Conservation (phyloP, 345 rosid genomes). For the Heritiera fomes region DNA sequence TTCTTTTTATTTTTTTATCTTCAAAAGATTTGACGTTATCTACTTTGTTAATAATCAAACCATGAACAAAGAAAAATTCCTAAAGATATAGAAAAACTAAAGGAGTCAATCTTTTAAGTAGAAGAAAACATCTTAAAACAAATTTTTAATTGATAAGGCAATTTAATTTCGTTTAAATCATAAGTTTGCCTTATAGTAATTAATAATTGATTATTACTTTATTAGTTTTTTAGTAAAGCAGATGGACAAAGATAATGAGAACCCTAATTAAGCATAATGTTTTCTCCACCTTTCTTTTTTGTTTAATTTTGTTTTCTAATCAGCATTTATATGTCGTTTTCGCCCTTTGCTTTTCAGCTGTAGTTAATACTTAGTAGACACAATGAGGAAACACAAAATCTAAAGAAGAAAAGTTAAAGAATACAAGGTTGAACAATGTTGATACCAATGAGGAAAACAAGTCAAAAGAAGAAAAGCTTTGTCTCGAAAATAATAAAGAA, state of each 20-base stretch:
- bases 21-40: neutral
- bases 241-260: too few relatives aligned
- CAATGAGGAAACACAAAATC: too few relatives aligned
- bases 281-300: neutral
- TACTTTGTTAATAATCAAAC: neutral
- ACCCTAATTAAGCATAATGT: too few relatives aligned
- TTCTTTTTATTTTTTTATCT: neutral
- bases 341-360: constrained; percentile 21
- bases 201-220: too few relatives aligned
- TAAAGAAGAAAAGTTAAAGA: neutral
- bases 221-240: too few relatives aligned
- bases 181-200: too few relatives aligned
- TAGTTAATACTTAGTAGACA: constrained; percentile 3
- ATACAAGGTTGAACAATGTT: neutral
- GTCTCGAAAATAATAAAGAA: constrained; percentile 4
- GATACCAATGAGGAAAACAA: neutral
- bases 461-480: constrained; percentile 11
- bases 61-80: neutral
- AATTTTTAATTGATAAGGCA: neutral
- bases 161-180: too few relatives aligned
- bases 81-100: neutral
- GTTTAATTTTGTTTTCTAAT: constrained; percentile 7
- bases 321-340: neutral
- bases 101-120: neutral
- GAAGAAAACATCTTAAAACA: neutral